Evolutionary conservation across 345 rosid genomes (phyloP), one percentile per base, ranked within the genome.

Genomic region (Acer yangbiense): DNA sequence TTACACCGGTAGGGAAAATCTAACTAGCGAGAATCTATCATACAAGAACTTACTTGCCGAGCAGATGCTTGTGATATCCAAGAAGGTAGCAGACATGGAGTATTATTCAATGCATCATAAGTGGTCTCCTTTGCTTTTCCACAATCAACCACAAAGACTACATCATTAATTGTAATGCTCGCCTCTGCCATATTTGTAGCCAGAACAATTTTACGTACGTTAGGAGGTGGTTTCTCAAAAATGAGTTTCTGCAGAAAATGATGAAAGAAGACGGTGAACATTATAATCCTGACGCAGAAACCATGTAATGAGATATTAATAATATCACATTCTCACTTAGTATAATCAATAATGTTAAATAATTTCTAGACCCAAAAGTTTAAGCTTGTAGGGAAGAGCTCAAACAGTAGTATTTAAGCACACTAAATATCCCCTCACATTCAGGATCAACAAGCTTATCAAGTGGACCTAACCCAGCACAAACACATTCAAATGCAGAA

Each of bases 131-230:
- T 96, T 9, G 98, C 99, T 83, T 96, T 96, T 72, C 99, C 99
- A 83, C 98, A 94, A 78, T 96, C 99, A 76, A 96, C 90, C 46
- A 96, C 99, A 82, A 91, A 96, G 79, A 96, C 99, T 69, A 94
- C 64, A 81, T 96, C 98, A 66, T 94, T 94, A 82, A 96, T 94
- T 68, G 99, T 96, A 74, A 96, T 96, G 81, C 99, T 94, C 58
- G 99, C 98, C 84, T 96, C 99, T 9, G 98, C 98, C 99, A 96
- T 96, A 86, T 94, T 96, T 74, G 99, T 94, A 66, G 99, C 98
- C 76, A 96, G 94, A 74, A 94, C 85, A 80, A 96, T 87, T 85
- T 96, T 96, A 46, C 98, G 95, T 68, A 94, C 82, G 82, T 91
- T 88, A 20, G 92, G 88, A 78, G 94, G 93, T 35, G 99, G 83